Evolutionary conservation across 2,329 filamentous ascomycete genomes (phyloP).

Genomic region (Cytospora mali): DNA sequence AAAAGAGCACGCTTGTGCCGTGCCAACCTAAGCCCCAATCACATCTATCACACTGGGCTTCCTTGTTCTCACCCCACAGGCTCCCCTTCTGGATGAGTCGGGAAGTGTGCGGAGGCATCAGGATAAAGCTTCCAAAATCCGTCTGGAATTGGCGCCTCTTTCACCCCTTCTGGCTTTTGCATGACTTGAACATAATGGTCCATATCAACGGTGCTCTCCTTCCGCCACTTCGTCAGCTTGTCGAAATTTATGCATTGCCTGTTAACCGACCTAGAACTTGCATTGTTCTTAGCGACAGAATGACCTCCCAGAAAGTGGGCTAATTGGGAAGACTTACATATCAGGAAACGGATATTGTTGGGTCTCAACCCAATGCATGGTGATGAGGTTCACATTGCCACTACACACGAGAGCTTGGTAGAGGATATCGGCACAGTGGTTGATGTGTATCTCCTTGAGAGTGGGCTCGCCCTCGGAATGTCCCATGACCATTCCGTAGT

Average conservation of each 20-base stretch:
- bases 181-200: slow-evolving; percentile 31
- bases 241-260: slow-evolving; percentile 41
- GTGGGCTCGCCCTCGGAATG: slow-evolving; percentile 25
- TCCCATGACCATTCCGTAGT: slow-evolving; percentile 32
- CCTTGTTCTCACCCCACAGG: not conserved
- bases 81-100: not conserved
- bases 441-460: slow-evolving; percentile 35
- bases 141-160: not conserved
- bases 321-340: slow-evolving; percentile 32
- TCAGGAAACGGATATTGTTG: slow-evolving; percentile 38
- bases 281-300: not conserved
- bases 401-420: slow-evolving; percentile 40
- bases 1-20: too few relatives aligned
- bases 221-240: slow-evolving; percentile 30
- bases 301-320: not conserved
- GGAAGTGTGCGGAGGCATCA: not conserved
- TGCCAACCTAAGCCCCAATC: too few relatives aligned
- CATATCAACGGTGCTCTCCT: slow-evolving; percentile 30
- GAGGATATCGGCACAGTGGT: slow-evolving; percentile 41
- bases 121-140: not conserved
- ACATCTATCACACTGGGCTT: too few relatives aligned
- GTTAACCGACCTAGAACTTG: slow-evolving; percentile 30
- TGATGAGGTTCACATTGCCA: slow-evolving; percentile 40
- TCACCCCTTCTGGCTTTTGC: slow-evolving; percentile 21
- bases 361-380: slow-evolving; percentile 39